Evolutionary conservation across 768 basidiomycete species (phyloP), one percentile per base, ranked within the genome.

Genomic region (Naganishia randhawae): DNA sequence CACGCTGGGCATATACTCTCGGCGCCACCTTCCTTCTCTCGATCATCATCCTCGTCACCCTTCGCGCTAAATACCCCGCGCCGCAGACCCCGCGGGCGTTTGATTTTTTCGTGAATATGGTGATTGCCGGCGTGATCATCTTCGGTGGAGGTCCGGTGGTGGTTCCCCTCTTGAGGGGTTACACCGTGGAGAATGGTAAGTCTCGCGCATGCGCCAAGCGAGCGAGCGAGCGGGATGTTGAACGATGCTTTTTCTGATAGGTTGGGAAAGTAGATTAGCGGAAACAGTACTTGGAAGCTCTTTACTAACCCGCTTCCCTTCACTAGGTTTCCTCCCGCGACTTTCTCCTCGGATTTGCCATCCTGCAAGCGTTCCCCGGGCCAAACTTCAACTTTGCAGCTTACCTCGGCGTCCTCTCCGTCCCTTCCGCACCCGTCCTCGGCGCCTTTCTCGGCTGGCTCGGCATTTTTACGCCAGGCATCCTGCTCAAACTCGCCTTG

Each of bases 351-450:
- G 37, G 61, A 3, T 61, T 50, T 29, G 50, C 67, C 7, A 63
- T 71, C 50, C 71, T 73, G 10, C 74, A 74, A 71, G 75, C 74
- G 1, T 75, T 75, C 71, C 74, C 76, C 0, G 85, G 85, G 5
- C 85, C 85, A 27, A 85, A 85, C 74, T 86, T 86, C 77, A 84
- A 84, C 66, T 77, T 85, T 65, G 74, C 78, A 31, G 82, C 83
- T 25, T 85, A 84, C 73, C 81, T 86, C 32, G 85, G 85, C 31
- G 81, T 83, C 8, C 79, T 86, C 62, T 76, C 80, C 1, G 66
- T 81, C 4, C 80, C 80, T 9, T 62, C 63, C 27, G 61, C 69
- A 29, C 78, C 77, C 9, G 71, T 82, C 33, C 69, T 84, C 13
- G 84, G 84, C n/a, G 83, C 81, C 0, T 32, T 84, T 5, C 75